Base-by-base conservation (phyloP, 2,329 filamentous ascomycete genomes). In the Penicillium sp. region DNA sequence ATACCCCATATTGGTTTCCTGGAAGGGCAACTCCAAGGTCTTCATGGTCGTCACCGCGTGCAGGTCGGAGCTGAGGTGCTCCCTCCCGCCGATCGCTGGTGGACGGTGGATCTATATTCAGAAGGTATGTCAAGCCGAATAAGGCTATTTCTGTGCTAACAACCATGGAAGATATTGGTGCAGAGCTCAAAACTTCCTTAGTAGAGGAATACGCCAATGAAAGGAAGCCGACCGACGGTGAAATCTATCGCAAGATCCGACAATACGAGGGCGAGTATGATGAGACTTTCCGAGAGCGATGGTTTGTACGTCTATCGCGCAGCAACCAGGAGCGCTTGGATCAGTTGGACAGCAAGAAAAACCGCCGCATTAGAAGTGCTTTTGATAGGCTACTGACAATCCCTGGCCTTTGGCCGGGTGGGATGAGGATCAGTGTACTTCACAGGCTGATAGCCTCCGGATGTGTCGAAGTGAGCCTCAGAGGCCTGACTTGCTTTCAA, bases 381-480 rank as follows among this genome's bases (percentile, higher is more conserved):
- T 74, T 74, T 58, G 56, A 75, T 50, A 50, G 45, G 18, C 57
- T 74, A 23, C 58, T 68, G 8, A 47, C 57, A 45, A 67, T 74
- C 23, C 66, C 65, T 26, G 62, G 63, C 43, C 63, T 71, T 38
- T 69, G 63, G 62, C 41, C 12, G 2, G 57, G 24, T 21, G 3
- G 56, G 46, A 68, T 73, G 51, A 58, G 62, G 45, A 55, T 63
- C 21, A 59, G 55, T 41, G 42, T 33, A 12, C 29, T 33, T 13
- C 10, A 33, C 10, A 2, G 10, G 29, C 29, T 33, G 2, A 33
- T 33, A 33, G 29, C 29, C 29, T 33, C 29, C 10, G 29, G 9
- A 10, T 33, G 2, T 33, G 2, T 33, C 1, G 10, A 33, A 33
- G 29, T 33, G 29, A 33, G 29, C 13, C 13, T 12, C 29, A 13